These are phyloP conservation scores for Ophiostoma tasmaniense DNA, from an alignment of 2,329 filamentous ascomycete species.

Conservation along the genomic window DNA sequence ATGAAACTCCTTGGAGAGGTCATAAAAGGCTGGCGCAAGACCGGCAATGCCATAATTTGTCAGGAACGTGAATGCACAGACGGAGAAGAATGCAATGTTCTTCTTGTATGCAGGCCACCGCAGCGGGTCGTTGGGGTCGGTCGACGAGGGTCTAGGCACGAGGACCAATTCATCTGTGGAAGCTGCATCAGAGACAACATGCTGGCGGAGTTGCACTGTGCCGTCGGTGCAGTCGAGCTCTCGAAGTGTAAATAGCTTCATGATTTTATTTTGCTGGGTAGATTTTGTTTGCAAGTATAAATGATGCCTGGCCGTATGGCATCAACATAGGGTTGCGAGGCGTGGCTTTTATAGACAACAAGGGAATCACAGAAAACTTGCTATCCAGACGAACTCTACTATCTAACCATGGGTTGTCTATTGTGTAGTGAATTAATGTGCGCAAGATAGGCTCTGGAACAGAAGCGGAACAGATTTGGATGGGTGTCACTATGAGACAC, in stretches of 20 bases:
- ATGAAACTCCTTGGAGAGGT: conserved; percentile 34
- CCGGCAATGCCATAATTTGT: conserved; percentile 39
- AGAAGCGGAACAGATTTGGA: background rate
- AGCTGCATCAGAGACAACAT: background rate
- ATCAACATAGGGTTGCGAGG: background rate
- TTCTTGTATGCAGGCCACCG: conserved; percentile 40
- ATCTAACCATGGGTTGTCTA: background rate
- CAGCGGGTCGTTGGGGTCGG: conserved; percentile 40
- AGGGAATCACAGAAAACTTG: background rate
- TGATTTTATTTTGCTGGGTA: background rate
- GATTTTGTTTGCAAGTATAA: background rate
- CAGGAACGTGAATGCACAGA: conserved; percentile 39
- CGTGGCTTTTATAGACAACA: background rate
- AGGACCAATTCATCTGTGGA: conserved; percentile 28
- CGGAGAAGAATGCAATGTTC: conserved; percentile 32
- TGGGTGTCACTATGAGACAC: background rate
- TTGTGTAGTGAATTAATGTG: background rate
- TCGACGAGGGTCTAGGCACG: conserved; percentile 35
- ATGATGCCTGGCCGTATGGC: background rate
- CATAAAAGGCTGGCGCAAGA: conserved; percentile 37
- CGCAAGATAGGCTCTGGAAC: background rate
- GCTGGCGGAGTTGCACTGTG: conserved; percentile 40
- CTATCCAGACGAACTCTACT: background rate
- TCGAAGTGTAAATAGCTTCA: conserved; percentile 23
- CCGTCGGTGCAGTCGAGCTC: conserved; percentile 26